These are phyloP conservation scores for Alternaria sp. DNA, from an alignment of 2,329 filamentous ascomycete species.

Conservation along the genomic window DNA sequence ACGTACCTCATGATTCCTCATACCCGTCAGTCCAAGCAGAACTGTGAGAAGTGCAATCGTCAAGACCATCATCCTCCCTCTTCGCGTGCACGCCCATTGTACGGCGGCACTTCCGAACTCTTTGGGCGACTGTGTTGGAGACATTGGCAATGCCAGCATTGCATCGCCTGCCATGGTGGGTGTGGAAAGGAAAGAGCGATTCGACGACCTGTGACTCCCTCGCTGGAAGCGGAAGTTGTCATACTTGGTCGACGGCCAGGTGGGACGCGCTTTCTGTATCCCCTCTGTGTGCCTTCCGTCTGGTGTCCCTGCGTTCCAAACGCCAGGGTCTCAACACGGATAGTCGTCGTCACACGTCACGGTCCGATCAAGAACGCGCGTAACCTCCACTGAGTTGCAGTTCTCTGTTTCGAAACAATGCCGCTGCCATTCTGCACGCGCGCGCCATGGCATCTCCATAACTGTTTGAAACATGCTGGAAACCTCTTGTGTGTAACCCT, in stretches of 20 bases:
- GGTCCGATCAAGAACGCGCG: slow-evolving; percentile 11
- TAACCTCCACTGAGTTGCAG: background rate
- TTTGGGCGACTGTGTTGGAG: slow-evolving; percentile 29
- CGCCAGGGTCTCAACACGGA: background rate
- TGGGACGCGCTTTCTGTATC: background rate
- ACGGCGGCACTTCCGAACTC: slow-evolving; percentile 36
- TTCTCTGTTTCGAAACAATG: background rate
- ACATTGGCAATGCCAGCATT: slow-evolving; percentile 34
- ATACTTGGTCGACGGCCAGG: background rate
- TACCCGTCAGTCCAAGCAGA: slow-evolving; percentile 27
- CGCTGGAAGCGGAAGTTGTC: background rate
- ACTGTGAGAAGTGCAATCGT: slow-evolving; percentile 24
- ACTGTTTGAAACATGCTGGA: background rate
- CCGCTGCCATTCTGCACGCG: background rate
- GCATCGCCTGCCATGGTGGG: slow-evolving; percentile 29
- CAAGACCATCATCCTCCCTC: slow-evolving; percentile 36
- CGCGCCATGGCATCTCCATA: background rate
- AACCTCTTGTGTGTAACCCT: background rate
- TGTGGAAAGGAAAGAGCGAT: background rate
- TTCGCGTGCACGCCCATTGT: slow-evolving; percentile 37
- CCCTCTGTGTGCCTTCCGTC: background rate
- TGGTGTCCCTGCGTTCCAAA: background rate
- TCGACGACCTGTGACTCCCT: background rate
- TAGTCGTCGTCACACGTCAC: slow-evolving; percentile 9
- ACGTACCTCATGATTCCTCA: slow-evolving; percentile 29